Percentiles rank a stretch among this genome's conserved stretches.
Evolutionary conservation across 2,329 filamentous ascomycete genomes (phyloP).

Genomic region (Hortaea sp.): DNA sequence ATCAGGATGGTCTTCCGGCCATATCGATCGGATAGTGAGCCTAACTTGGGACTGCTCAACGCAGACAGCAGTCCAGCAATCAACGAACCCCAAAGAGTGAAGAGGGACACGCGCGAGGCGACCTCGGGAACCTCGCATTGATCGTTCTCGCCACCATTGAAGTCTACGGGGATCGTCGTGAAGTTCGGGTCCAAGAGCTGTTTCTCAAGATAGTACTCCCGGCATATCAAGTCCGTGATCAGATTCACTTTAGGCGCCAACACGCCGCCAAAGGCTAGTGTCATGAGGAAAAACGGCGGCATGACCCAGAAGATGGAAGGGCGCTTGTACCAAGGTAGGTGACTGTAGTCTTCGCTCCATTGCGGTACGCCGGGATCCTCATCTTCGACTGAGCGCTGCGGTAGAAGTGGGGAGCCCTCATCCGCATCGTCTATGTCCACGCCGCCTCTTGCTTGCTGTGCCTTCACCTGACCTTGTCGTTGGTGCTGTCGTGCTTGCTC

Average conservation of each 20-base stretch:
- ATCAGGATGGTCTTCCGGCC: conserved; percentile 68
- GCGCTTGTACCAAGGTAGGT: conserved; percentile 51
- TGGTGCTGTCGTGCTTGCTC: conserved; percentile 5
- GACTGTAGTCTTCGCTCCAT: conserved; percentile 44
- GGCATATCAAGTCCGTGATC: conserved; percentile 74
- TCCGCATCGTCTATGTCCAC: conserved; percentile 7
- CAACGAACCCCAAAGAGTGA: conserved; percentile 66
- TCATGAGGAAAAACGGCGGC: conserved; percentile 68
- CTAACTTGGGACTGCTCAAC: conserved; percentile 70
- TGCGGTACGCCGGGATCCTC: conserved; percentile 5
- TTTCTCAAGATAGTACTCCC: conserved; percentile 66
- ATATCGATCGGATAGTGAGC: conserved; percentile 75
- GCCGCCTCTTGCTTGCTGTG: conserved; percentile 16
- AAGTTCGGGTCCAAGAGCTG: conserved; percentile 48
- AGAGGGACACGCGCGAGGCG: conserved; percentile 64
- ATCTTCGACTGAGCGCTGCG: conserved; percentile 10
- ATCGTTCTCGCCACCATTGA: conserved; percentile 56
- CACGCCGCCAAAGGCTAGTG: conserved; percentile 75
- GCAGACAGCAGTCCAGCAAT: conserved; percentile 69
- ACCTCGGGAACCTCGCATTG: conserved; percentile 75
- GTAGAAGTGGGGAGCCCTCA: conserved; percentile 18
- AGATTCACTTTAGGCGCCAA: conserved; percentile 81
- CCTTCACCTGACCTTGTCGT: conserved; percentile 7
- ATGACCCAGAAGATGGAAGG: conserved; percentile 75
- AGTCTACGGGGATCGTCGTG: conserved; percentile 52